Evolutionary conservation across 140 eudicot genomes (phyloP).

Genomic region (Cichorium intybus): DNA sequence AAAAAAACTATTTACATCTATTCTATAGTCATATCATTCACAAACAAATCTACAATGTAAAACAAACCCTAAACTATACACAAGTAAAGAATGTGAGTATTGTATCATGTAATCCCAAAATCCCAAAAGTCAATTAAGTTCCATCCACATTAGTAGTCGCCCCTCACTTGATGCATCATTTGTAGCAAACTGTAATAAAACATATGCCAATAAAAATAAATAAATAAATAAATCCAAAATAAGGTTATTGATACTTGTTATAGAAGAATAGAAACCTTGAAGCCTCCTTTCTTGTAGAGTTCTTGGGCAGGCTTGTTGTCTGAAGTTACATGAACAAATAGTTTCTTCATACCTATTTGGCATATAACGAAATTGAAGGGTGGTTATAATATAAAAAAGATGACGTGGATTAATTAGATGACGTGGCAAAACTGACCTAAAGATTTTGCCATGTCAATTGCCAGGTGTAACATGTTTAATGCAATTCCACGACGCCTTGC

Average conservation of each 20-base stretch:
- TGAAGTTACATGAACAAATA: constrained; percentile 73
- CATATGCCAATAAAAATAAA: background rate
- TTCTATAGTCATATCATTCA: constrained; percentile 16
- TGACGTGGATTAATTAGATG: background rate
- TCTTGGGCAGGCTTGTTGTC: constrained; percentile 79
- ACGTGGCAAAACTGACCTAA: constrained; percentile 39
- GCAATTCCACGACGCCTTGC: constrained; percentile 89
- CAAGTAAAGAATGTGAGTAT: constrained; percentile 3
- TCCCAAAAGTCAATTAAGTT: constrained; percentile 8
- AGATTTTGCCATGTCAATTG: constrained; percentile 51
- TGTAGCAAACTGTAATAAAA: constrained; percentile 32
- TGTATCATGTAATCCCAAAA: background rate
- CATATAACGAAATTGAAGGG: constrained; percentile 2
- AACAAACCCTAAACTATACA: background rate
- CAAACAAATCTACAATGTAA: constrained; percentile 18
- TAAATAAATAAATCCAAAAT: too few relatives aligned
- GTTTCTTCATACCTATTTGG: constrained; percentile 62
- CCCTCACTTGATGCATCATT: constrained; percentile 23
- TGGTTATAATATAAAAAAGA: background rate
- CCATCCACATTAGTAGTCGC: constrained; percentile 34
- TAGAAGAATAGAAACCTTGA: constrained; percentile 44
- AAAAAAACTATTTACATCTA: constrained; percentile 12
- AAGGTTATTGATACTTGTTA: background rate
- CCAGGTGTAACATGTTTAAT: constrained; percentile 66
- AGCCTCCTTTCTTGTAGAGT: constrained; percentile 64